These are phyloP conservation scores for Aspergillus sparsus DNA, from an alignment of 495 filamentous ascomycete species.

Conservation along the genomic window DNA sequence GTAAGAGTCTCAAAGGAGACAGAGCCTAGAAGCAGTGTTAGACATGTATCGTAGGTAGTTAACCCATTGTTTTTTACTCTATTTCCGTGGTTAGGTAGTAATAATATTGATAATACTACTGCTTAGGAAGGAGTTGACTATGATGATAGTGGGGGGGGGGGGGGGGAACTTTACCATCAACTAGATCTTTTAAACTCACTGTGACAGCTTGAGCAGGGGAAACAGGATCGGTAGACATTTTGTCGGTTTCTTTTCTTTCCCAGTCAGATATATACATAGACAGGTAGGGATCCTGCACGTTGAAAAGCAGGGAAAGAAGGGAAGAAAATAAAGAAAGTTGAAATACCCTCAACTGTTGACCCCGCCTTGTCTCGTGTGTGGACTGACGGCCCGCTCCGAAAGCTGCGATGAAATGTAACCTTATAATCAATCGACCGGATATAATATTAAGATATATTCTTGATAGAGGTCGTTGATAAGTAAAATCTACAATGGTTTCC, in stretches of 20 bases:
- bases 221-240: conserved; percentile 26
- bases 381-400: no score
- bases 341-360: no score
- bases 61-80: neutral
- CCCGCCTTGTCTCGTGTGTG: no score
- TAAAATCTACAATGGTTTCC: neutral
- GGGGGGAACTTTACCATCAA: conserved; percentile 27
- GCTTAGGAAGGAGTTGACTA: neutral
- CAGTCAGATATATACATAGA: neutral
- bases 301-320: no score
- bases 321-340: no score
- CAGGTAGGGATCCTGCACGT: neutral
- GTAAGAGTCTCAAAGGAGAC: conserved; percentile 74
- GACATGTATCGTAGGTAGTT: neutral
- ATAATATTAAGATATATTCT: no score
- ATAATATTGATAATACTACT: neutral
- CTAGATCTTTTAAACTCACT: conserved; percentile 56
- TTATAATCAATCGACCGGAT: no score
- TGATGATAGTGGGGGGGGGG: no score
- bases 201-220: conserved; percentile 50
- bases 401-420: no score
- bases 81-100: neutral
- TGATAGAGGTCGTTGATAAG: neutral
- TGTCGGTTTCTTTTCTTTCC: neutral
- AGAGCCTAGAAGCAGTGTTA: conserved; percentile 53